Evolutionary conservation across 2,329 filamentous ascomycete genomes (phyloP), one percentile per base, ranked within the genome.

Genomic region (Xylariaceae sp.): DNA sequence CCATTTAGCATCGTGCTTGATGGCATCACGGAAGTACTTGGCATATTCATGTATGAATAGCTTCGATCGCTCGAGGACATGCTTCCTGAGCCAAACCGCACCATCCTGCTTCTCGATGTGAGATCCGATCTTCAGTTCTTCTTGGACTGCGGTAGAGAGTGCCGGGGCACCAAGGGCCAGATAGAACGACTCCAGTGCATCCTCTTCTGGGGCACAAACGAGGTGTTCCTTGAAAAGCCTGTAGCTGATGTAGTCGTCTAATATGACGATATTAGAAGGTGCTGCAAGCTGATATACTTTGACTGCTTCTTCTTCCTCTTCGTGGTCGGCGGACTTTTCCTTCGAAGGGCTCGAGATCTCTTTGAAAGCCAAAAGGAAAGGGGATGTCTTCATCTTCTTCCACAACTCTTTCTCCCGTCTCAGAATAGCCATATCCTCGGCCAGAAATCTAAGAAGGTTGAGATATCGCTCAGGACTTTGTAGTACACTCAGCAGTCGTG

Each of bases 211-310:
- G 0, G 92, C 91, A 55, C 88, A 91, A 28, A 96, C 79, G 31
- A 99, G 77, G 56, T 84, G 83, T 47, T 90, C 83, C 65, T 92
- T 93, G 76, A 99, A 99, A 1, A 94, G 77, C 33, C 87, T 86
- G 67, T 93, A 96, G 63, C 88, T 91, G 62, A 90, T 88, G 62
- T 94, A 92, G 63, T 97, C 93, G 66, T 96, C 90, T 11, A 92
- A 75, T 50, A 96, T 81, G 40, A 94, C 86, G 61, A 94, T 88
- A 48, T 88, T 78, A 45, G 74, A 77, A 1, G 92, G 86, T 33
- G 81, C 75, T 1, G 87, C 86, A 36, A 99, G 80, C 57, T 89
- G 87, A 70, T 88, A 97, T 58, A 92, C 87, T 59, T 84, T 87
- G 63, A 92, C 82, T 53, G 81, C 73, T 60, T 84, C 77, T 51